Conservation (phyloP, 352 stramenopile species). For the Phytophthora ohioensis region DNA sequence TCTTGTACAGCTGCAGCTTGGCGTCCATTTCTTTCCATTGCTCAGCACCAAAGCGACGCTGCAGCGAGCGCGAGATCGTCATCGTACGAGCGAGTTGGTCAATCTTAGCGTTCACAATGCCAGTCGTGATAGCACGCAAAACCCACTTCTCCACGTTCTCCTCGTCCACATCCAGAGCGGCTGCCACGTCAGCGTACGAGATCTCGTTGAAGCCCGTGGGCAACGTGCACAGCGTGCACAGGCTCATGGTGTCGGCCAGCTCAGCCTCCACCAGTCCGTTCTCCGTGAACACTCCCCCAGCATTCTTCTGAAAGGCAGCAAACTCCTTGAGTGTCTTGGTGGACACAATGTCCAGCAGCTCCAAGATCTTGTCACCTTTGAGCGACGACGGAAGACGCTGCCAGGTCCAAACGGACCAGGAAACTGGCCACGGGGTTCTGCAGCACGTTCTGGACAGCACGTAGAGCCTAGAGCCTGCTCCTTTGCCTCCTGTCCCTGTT, state of each 20-base stretch:
- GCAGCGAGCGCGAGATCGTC: slow-evolving; percentile 80
- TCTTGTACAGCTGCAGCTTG: slow-evolving; percentile 93
- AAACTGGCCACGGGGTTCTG: slow-evolving; percentile 93
- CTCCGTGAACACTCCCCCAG: slow-evolving; percentile 70
- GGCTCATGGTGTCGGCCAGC: slow-evolving; percentile 88
- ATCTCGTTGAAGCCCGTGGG: slow-evolving; percentile 93
- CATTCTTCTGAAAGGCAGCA: slow-evolving; percentile 74
- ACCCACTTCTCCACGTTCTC: slow-evolving; percentile 95
- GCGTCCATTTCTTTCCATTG: slow-evolving; percentile 93
- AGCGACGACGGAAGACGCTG: slow-evolving; percentile 86
- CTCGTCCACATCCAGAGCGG: slow-evolving; percentile 82
- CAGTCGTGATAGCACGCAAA: slow-evolving; percentile 92
- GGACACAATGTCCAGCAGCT: slow-evolving; percentile 94
- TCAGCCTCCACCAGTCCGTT: slow-evolving; percentile 67
- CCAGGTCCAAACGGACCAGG: slow-evolving; percentile 87
- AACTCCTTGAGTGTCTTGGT: slow-evolving; percentile 94
- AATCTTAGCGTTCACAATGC: slow-evolving; percentile 94
- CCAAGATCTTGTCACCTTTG: slow-evolving; percentile 70
- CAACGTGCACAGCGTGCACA: slow-evolving; percentile 93
- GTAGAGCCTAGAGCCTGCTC: slow-evolving; percentile 77
- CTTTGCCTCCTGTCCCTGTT: slow-evolving; percentile 55
- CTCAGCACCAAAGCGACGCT: slow-evolving; percentile 85
- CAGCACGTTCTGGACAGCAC: slow-evolving; percentile 87
- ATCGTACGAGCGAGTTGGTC: slow-evolving; percentile 94
- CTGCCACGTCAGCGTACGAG: slow-evolving; percentile 87